phyloP scores from a whole-genome alignment of 768 basidiomycete genomes.

The Nidularia pulvinata region DNA sequence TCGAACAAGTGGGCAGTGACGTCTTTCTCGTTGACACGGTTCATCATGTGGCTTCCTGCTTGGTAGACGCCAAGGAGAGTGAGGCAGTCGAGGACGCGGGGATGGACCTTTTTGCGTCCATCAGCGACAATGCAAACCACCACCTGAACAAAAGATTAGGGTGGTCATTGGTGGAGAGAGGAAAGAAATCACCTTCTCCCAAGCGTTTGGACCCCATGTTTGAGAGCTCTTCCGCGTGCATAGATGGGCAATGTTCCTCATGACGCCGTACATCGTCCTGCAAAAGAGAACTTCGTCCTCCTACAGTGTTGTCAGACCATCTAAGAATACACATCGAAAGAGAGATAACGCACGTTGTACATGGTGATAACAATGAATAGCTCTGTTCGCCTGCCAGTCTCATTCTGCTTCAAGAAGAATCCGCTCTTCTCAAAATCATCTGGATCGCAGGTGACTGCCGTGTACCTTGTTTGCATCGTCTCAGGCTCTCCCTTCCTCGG shows the following conservation, averaged over 20 bases:
- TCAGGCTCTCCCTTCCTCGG: constrained; percentile 72
- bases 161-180: background rate
- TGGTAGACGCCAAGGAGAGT: constrained; percentile 95
- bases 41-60: constrained; percentile 47
- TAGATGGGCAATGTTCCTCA: constrained; percentile 82
- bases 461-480: constrained; percentile 74
- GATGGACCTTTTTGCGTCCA: constrained; percentile 80
- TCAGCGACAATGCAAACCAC: constrained; percentile 94
- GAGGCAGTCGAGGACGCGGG: constrained; percentile 84
- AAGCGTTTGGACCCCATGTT: constrained; percentile 95
- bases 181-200: constrained; percentile 80
- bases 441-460: constrained; percentile 93
- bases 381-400: constrained; percentile 80
- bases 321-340: background rate
- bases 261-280: constrained; percentile 93
- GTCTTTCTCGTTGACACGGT: constrained; percentile 49
- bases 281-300: constrained; percentile 92
- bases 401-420: constrained; percentile 85
- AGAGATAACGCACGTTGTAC: constrained; percentile 71
- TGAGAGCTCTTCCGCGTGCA: constrained; percentile 88
- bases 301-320: constrained; percentile 27
- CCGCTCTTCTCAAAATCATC: constrained; percentile 87
- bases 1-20: constrained; percentile 77
- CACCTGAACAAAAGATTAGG: constrained; percentile 43
- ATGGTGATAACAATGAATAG: constrained; percentile 95